Evolutionary conservation across 148 eudicot species (phyloP).

Genomic region (Rhododendron henanense): DNA sequence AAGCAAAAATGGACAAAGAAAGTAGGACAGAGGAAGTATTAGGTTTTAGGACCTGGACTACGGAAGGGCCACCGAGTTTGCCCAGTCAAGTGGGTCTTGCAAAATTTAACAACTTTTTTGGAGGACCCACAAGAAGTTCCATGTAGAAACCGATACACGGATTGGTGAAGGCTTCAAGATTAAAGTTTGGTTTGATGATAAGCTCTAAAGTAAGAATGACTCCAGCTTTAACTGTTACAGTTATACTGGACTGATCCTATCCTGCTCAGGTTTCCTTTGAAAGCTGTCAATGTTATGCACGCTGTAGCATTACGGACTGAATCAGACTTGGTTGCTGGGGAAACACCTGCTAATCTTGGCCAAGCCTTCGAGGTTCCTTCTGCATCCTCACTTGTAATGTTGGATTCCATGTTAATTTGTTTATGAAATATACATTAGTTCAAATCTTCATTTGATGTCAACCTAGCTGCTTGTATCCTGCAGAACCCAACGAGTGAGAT

Average conservation of each 20-base stretch:
- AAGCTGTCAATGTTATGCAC: slow-evolving; percentile 98
- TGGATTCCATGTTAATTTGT: neutral
- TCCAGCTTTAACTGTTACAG: neutral
- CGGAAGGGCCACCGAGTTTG: neutral
- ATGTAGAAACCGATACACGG: neutral
- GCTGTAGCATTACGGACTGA: slow-evolving; percentile 93
- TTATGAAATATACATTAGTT: neutral
- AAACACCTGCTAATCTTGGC: slow-evolving; percentile 60
- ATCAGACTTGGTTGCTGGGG: slow-evolving; percentile 57
- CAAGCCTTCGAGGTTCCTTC: slow-evolving; percentile 63
- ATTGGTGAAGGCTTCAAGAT: neutral
- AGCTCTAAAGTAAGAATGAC: neutral
- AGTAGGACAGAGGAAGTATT: neutral
- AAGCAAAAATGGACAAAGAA: neutral
- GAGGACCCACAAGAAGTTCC: neutral
- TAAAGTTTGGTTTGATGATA: neutral
- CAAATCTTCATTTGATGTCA: neutral
- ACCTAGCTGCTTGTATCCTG: slow-evolving; percentile 20
- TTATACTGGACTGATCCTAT: slow-evolving; percentile 5
- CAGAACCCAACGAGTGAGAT: slow-evolving; percentile 99
- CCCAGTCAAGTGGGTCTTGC: neutral
- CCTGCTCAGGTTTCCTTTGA: slow-evolving; percentile 76
- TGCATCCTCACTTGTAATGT: neutral
- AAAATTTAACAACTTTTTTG: neutral
- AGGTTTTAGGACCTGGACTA: neutral